A percentile compares a stretch with the other conserved stretches of the same genome.
Evolutionary conservation across 2,329 filamentous ascomycete genomes (phyloP).

Genomic region (Monosporascus sp.): DNA sequence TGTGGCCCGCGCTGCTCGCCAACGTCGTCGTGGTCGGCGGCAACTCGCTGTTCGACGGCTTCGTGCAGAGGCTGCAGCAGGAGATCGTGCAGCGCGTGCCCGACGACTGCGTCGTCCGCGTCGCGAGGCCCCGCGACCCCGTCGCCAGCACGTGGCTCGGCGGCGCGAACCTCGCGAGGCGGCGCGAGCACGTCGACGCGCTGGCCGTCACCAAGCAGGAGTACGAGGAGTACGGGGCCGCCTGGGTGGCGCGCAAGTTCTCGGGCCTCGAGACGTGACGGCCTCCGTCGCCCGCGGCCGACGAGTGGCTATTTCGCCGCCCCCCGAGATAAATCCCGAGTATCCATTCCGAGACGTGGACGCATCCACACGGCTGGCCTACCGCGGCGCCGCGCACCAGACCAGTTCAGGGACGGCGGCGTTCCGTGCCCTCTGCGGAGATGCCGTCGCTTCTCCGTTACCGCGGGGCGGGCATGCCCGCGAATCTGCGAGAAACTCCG

Average conservation of each 20-base stretch:
- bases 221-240: conserved; percentile 79
- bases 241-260: conserved; percentile 72
- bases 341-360: neutral
- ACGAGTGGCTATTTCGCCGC: too few species aligned
- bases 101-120: conserved; percentile 71
- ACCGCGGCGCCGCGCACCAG: too few species aligned
- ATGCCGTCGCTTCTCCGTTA: too few species aligned
- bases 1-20: conserved; percentile 78
- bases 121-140: conserved; percentile 65
- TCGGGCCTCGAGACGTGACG: conserved; percentile 30
- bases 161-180: conserved; percentile 69
- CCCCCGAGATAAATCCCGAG: neutral
- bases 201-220: conserved; percentile 80
- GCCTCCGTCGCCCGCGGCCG: neutral
- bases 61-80: conserved; percentile 71
- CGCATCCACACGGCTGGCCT: too few species aligned
- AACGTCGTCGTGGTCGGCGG: conserved; percentile 90
- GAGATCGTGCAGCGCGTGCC: conserved; percentile 69
- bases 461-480: too few species aligned
- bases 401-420: too few species aligned
- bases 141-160: conserved; percentile 81
- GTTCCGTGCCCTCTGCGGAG: too few species aligned
- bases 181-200: conserved; percentile 62
- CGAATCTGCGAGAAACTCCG: too few species aligned
- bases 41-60: conserved; percentile 73